Conservation (phyloP, 202 grass and related monocot species). For the Cymbopogon flexuosus region DNA sequence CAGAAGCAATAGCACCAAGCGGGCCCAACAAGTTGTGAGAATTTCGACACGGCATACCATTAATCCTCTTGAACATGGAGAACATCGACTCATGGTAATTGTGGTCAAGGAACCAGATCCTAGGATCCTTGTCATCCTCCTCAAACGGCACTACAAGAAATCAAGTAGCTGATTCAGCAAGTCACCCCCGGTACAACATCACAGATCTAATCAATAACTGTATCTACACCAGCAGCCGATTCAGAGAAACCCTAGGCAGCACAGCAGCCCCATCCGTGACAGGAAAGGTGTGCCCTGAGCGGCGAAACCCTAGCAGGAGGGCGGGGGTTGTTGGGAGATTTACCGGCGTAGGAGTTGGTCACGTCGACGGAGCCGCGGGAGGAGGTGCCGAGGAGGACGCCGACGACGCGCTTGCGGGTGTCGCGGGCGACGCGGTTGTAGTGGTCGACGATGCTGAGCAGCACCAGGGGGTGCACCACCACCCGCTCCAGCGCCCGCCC, state of each 20-base stretch:
- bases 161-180: conserved; percentile 7
- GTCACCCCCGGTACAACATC: neutral
- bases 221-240: neutral
- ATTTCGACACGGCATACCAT: conserved; percentile 45
- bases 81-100: conserved; percentile 99
- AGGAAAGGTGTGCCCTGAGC: neutral
- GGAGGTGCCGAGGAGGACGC: conserved; percentile 78
- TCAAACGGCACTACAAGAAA: conserved; percentile 86
- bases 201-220: conserved; percentile 35
- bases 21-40: neutral
- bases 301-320: no score
- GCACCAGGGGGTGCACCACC: conserved; percentile 84
- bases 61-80: conserved; percentile 98
- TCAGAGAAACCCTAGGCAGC: conserved; percentile 5
- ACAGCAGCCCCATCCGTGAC: neutral
- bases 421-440: conserved; percentile 96
- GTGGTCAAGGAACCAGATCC: conserved; percentile 98
- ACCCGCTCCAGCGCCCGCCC: conserved; percentile 75
- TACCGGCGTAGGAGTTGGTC: conserved; percentile 97
- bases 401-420: conserved; percentile 82
- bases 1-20: neutral
- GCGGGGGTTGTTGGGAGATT: neutral
- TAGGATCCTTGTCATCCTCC: conserved; percentile 94
- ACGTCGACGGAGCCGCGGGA: conserved; percentile 78
- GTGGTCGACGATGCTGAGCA: conserved; percentile 98